Base-by-base conservation (phyloP, 1,284 basidiomycete genomes). In the Hemileia vastatrix region DNA sequence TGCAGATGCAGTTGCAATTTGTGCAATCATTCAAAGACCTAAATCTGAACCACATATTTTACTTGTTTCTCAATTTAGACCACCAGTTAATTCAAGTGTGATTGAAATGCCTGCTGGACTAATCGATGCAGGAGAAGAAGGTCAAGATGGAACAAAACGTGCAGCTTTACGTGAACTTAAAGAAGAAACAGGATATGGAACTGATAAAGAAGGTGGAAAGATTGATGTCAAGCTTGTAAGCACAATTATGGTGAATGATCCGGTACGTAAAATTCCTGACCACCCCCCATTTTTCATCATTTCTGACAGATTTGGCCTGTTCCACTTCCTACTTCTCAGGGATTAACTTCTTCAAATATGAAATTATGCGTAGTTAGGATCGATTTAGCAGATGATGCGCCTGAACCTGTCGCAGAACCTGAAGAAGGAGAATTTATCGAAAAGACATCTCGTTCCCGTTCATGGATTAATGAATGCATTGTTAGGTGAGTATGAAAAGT, bases 351-450 rank as follows among this genome's bases (percentile, higher is more conserved):
- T 4, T 67, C 72, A 3, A 73, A 70, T 48, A 74, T 75, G 73
- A 72, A 70, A 58, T 64, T 75, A 33, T 68, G 67, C 31, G 62
- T 70, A 15, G 67, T 75, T 36, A 67, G 70, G 49, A 73, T 75
- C 51, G 49, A 67, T 11, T 57, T 75, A 11, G 65, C 59, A 13
- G 66, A 72, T 48, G 69, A 74, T 36, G 65, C 73, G 8, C 54
- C 69, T 1, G 71, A 74, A 24, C 73, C 73, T 2, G 66, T 75
- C n/a, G 72, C 73, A 8, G 62, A 72, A 50, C 73, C 73, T 1
- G 73, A 75, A 50, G 72, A 72, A 49, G 73, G 73, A 6, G 73
- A 75, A 57, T 72, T 68, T 45, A 74, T 75, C 59, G 73, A 75
- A 54, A 67, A n/a, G 67, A 44, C 68, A 74, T 45, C 59, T 75